Base-by-base conservation (phyloP, 371 early-diverging fungal genomes). In the Lichtheimia ornata region DNA sequence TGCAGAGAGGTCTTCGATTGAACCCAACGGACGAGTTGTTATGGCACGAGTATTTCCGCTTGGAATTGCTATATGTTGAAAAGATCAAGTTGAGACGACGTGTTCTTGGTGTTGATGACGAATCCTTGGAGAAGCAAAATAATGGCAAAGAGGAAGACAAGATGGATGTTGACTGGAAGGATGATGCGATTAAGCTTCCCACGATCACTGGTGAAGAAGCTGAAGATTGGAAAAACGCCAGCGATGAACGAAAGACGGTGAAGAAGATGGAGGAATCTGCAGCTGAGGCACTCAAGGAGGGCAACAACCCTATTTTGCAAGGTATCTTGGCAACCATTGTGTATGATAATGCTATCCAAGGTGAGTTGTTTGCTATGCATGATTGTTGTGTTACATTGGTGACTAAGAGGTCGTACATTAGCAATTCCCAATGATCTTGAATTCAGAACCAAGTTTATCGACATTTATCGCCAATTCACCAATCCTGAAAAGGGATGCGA, bases 1-100 rank as follows among this genome's bases (percentile, higher is more conserved):
- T 97, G 74, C 97, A 96, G 71, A 85, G 98, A 11, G 95, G 87
- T 0, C 64, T 98, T 51, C 89, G 97, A 20, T 63, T 97, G 40
- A 95, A 94, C 59, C 83, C 90, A 1, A 81, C 88, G 28, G 73
- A 81, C 53, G 70, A 83, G 64, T 70, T 66, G 55, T 76, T 98
- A 40, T 98, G 97, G 96, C 83, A 86, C 18, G 95, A 95, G 73
- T 98, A 96, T 71, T 95, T 95, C 70, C 87, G 91, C 25, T 81
- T 98, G 27, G 98, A 98, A 73, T 69, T 94, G 20, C 72, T 93
- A n/a, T 95, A 90, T 64, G 79, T 93, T 25, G 93, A 91, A 66
- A 94, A 94, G 73, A 85, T 97, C 64, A 87, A 85, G 63, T 77
- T 86, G 15, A 84, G 98, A 61, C 79, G 95, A 61, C 81, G 88